Conservation (phyloP, 2,329 filamentous ascomycete species). For the Rutstroemia sp. region DNA sequence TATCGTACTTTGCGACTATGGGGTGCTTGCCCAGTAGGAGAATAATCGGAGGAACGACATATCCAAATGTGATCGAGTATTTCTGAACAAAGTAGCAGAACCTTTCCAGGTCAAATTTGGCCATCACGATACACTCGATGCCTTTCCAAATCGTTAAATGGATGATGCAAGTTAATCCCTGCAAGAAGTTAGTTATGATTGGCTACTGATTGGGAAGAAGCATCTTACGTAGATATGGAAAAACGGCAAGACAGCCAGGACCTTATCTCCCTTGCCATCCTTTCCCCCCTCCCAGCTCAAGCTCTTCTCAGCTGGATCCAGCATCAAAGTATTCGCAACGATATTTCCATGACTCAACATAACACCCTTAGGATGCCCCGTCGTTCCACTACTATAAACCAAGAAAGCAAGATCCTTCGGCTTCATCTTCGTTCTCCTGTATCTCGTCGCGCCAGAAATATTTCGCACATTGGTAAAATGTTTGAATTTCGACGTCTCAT, state of each 20-base stretch:
- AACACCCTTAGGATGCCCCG: constrained; percentile 85
- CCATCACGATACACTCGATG: constrained; percentile 60
- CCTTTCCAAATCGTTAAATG: constrained; percentile 61
- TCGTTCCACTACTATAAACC: constrained; percentile 85
- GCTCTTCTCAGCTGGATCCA: constrained; percentile 45
- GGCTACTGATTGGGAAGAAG: neutral
- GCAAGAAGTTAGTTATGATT: constrained; percentile 1
- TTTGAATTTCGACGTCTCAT: constrained; percentile 50
- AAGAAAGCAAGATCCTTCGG: constrained; percentile 75
- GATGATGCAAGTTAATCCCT: constrained; percentile 64
- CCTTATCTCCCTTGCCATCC: constrained; percentile 58
- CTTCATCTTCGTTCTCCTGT: constrained; percentile 53
- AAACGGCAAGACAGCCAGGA: constrained; percentile 77
- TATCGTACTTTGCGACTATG: constrained; percentile 69
- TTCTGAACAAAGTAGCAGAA: constrained; percentile 74
- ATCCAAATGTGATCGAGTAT: constrained; percentile 65
- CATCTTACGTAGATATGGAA: constrained; percentile 77
- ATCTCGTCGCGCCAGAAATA: constrained; percentile 49
- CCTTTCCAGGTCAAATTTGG: constrained; percentile 72
- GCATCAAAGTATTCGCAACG: constrained; percentile 62
- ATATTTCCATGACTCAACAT: constrained; percentile 80
- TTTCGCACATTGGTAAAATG: constrained; percentile 69
- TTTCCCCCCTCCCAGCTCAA: constrained; percentile 50
- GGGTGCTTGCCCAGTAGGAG: constrained; percentile 76
- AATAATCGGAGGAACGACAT: constrained; percentile 79